phyloP scores from a whole-genome alignment of 139 green algal species.

The Micractinium conductrix region DNA sequence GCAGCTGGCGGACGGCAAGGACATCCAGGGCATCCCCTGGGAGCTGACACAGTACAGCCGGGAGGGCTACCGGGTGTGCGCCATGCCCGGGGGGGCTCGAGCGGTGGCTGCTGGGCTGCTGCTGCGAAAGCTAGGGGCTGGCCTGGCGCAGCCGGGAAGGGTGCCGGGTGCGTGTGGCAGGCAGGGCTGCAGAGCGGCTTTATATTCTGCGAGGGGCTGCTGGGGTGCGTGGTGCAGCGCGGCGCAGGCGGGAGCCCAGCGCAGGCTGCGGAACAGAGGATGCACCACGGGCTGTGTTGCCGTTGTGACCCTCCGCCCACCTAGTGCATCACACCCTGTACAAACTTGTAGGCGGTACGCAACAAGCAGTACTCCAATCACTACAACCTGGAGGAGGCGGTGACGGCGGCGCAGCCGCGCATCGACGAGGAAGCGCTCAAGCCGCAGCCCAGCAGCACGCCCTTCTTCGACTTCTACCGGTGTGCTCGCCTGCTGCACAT shows the following conservation, averaged over 20 bases:
- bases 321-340: no score
- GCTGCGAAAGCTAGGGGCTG: no score
- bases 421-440: slow-evolving; percentile 13
- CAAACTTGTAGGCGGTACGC: slow-evolving; percentile 48
- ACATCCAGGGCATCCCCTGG: slow-evolving; percentile 52
- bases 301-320: no score
- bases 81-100: not conserved
- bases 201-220: no score
- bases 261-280: no score
- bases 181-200: slow-evolving; percentile 42
- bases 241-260: no score
- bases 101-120: no score
- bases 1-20: slow-evolving; percentile 42
- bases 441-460: not conserved
- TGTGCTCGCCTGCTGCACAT: not conserved
- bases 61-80: slow-evolving; percentile 67
- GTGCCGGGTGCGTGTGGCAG: slow-evolving; percentile 40
- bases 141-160: not conserved
- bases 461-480: slow-evolving; percentile 21
- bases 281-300: no score
- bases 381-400: slow-evolving; percentile 77
- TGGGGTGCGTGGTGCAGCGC: no score
- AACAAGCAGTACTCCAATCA: slow-evolving; percentile 88
- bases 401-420: slow-evolving; percentile 33
- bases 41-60: slow-evolving; percentile 79